phyloP scores from a whole-genome alignment of 306 rosid genomes.

The Herpetospermum pedunculosum region DNA sequence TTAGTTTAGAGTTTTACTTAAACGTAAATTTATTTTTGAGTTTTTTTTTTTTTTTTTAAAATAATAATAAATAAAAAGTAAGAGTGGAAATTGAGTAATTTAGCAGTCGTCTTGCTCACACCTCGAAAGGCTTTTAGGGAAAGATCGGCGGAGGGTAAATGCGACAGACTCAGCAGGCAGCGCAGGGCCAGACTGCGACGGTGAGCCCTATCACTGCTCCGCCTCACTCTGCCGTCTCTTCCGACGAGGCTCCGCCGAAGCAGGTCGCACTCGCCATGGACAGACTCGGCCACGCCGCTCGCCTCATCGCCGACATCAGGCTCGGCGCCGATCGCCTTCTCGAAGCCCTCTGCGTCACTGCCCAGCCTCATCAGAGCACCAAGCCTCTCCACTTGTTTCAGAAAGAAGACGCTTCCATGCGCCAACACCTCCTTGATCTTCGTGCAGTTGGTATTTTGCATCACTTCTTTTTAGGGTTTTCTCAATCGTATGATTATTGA shows the following conservation, averaged over 20 bases:
- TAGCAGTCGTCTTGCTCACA: conserved; percentile 4
- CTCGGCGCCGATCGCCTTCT: conserved; percentile 88
- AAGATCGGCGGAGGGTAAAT: neutral
- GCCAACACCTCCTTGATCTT: conserved; percentile 70
- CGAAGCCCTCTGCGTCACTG: conserved; percentile 61
- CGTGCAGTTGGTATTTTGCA: conserved; percentile 48
- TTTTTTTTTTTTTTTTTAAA: too few relatives aligned
- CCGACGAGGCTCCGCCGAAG: conserved; percentile 85
- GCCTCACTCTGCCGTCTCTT: conserved; percentile 25
- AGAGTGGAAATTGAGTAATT: neutral
- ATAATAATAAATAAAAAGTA: neutral
- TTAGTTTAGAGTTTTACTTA: too few relatives aligned
- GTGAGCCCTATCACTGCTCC: conserved; percentile 20
- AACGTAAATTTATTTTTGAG: too few relatives aligned
- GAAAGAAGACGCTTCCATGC: conserved; percentile 79
- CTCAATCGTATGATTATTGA: neutral
- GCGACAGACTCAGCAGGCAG: conserved; percentile 28
- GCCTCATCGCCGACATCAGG: conserved; percentile 73
- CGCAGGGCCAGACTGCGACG: conserved; percentile 28
- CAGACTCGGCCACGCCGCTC: conserved; percentile 66
- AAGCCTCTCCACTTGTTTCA: conserved; percentile 56
- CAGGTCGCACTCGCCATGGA: conserved; percentile 88
- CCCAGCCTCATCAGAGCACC: conserved; percentile 63
- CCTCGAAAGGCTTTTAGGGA: neutral
- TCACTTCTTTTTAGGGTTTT: neutral